Conservation (phyloP, 2,329 filamentous ascomycete genomes). For the Rachicladosporium sp. region DNA sequence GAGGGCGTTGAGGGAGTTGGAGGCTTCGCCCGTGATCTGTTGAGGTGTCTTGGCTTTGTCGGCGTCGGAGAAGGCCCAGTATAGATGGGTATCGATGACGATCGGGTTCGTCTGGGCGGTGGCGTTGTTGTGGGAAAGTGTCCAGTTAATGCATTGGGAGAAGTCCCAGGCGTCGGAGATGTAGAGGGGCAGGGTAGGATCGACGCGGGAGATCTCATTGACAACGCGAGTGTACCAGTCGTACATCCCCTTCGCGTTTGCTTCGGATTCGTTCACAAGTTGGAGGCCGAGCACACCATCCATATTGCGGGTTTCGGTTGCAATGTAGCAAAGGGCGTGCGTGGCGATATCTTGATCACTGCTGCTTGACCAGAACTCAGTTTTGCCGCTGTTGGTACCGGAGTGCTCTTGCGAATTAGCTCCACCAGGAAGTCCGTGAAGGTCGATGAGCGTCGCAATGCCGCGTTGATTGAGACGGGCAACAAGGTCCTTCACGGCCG, state of each 20-base stretch:
- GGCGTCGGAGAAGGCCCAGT: slow-evolving; percentile 44
- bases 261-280: slow-evolving; percentile 44
- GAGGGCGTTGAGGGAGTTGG: slow-evolving; percentile 32
- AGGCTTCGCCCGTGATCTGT: slow-evolving; percentile 38
- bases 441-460: slow-evolving; percentile 45
- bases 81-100: slow-evolving; percentile 47
- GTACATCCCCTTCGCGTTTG: slow-evolving; percentile 39
- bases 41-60: slow-evolving; percentile 40
- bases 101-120: slow-evolving; percentile 28
- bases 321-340: slow-evolving; percentile 38
- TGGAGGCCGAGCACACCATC: slow-evolving; percentile 44
- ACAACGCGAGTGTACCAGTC: slow-evolving; percentile 45
- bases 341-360: slow-evolving; percentile 34
- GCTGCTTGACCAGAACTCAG: slow-evolving; percentile 38
- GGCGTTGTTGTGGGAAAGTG: slow-evolving; percentile 27
- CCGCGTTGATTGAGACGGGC: slow-evolving; percentile 33
- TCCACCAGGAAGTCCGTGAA: slow-evolving; percentile 48
- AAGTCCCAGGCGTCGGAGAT: slow-evolving; percentile 49
- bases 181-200: slow-evolving; percentile 41
- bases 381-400: slow-evolving; percentile 40
- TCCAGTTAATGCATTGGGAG: slow-evolving; percentile 33
- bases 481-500: slow-evolving; percentile 36
- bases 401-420: slow-evolving; percentile 45
- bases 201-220: slow-evolving; percentile 33
- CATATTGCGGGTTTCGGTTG: slow-evolving; percentile 32